A percentile compares a stretch with the other conserved stretches of the same genome.
These are phyloP conservation scores for Karstenula rhodostoma DNA, from an alignment of 2,329 filamentous ascomycete genomes.

Conservation along the genomic window DNA sequence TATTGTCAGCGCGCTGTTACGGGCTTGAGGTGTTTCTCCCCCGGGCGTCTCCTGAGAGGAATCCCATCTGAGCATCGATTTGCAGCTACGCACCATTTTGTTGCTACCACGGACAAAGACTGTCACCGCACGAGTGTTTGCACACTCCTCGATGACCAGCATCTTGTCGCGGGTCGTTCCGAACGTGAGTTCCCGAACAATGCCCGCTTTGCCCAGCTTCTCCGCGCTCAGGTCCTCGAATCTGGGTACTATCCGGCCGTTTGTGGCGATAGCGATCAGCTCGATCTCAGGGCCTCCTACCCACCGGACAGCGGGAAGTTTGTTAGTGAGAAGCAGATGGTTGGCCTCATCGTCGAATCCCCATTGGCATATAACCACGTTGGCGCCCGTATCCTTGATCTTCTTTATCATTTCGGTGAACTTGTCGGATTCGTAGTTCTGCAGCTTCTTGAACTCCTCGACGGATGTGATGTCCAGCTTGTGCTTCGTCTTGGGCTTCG, in stretches of 20 bases:
- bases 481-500: slow-evolving; percentile 99
- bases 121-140: slow-evolving; percentile 95
- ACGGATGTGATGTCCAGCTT: slow-evolving; percentile 97
- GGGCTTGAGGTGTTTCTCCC: not conserved
- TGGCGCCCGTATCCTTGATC: slow-evolving; percentile 96
- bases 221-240: slow-evolving; percentile 93
- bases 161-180: slow-evolving; percentile 99
- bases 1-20: slow-evolving; percentile 16
- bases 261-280: slow-evolving; percentile 97
- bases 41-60: slow-evolving; percentile 12
- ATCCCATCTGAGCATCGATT: slow-evolving; percentile 17
- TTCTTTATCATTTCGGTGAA: slow-evolving; percentile 99
- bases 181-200: slow-evolving; percentile 94
- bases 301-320: slow-evolving; percentile 95
- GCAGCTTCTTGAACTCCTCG: slow-evolving; percentile 97
- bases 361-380: slow-evolving; percentile 99
- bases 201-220: slow-evolving; percentile 88
- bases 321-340: slow-evolving; percentile 94
- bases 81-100: slow-evolving; percentile 80
- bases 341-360: slow-evolving; percentile 99
- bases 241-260: slow-evolving; percentile 94
- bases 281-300: slow-evolving; percentile 98
- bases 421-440: slow-evolving; percentile 94
- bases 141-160: slow-evolving; percentile 98
- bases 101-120: slow-evolving; percentile 97